These are phyloP conservation scores for Candida mattraensis DNA, from an alignment of 805 yeast species.

Conservation along the genomic window DNA sequence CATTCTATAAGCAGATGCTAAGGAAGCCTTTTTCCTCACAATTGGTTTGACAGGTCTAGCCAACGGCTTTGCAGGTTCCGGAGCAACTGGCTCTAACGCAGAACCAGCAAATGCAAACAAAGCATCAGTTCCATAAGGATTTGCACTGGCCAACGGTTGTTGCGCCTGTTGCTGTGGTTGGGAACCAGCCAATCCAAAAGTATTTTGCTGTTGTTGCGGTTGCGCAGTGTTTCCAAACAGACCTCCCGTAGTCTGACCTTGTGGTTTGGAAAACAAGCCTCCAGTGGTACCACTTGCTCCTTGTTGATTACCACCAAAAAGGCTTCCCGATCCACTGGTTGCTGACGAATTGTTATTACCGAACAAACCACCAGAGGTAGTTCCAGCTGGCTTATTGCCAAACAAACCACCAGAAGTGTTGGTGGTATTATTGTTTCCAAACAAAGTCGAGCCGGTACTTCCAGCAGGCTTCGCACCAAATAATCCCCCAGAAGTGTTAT, in stretches of 20 bases:
- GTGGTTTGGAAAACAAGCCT: slow-evolving; percentile 42
- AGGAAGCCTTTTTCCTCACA: slow-evolving; percentile 58
- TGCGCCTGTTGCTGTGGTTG: slow-evolving; percentile 27
- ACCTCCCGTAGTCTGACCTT: slow-evolving; percentile 8
- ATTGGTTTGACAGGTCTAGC: slow-evolving; percentile 48
- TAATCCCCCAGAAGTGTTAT: slow-evolving; percentile 27
- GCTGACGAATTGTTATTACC: slow-evolving; percentile 26
- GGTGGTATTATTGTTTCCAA: slow-evolving; percentile 13
- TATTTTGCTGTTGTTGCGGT: slow-evolving; percentile 21
- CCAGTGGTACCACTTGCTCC: slow-evolving; percentile 35
- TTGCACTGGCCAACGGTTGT: slow-evolving; percentile 39
- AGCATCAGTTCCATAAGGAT: slow-evolving; percentile 82
- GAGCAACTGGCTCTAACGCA: slow-evolving; percentile 37
- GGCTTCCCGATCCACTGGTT: slow-evolving; percentile 9
- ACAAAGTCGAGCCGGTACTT: slow-evolving; percentile 9
- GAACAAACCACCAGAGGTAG: slow-evolving; percentile 34
- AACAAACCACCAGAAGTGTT: slow-evolving; percentile 41
- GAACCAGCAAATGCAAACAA: slow-evolving; percentile 47
- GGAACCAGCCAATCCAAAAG: too few relatives aligned
- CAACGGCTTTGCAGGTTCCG: slow-evolving; percentile 50
- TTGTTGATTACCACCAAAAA: slow-evolving; percentile 15
- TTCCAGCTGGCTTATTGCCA: slow-evolving; percentile 32
- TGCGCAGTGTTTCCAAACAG: slow-evolving; percentile 14
- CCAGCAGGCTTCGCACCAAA: slow-evolving; percentile 26
- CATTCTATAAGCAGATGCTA: slow-evolving; percentile 59